Conservation (phyloP, 306 rosid genomes). For the Pachyrhizus erosus region DNA sequence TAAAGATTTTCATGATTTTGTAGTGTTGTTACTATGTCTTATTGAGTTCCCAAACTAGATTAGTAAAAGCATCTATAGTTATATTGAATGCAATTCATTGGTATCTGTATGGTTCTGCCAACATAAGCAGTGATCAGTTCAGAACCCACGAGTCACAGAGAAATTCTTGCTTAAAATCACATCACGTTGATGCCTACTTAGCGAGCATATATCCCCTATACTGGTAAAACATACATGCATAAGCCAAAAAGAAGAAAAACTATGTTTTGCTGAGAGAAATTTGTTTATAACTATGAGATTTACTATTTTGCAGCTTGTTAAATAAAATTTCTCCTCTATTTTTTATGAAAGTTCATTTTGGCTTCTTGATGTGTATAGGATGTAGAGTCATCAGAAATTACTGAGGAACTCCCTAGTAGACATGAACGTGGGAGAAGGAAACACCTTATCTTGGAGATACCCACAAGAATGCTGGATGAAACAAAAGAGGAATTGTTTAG, state of each 20-base stretch:
- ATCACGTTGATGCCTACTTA: background rate
- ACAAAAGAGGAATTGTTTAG: background rate
- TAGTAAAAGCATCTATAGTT: background rate
- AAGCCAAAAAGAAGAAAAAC: background rate
- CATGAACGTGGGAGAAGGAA: background rate
- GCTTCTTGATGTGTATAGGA: background rate
- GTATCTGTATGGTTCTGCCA: background rate
- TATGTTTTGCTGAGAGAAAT: background rate
- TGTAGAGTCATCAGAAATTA: background rate
- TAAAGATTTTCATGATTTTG: background rate
- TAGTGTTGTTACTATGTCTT: background rate
- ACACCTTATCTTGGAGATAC: constrained; percentile 24
- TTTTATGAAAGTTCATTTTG: constrained; percentile 7
- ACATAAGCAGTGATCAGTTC: background rate
- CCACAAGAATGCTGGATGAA: constrained; percentile 8
- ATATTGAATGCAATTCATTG: background rate
- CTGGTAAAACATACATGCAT: background rate
- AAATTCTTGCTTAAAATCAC: background rate
- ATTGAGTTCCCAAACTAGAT: background rate
- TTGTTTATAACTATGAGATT: background rate
- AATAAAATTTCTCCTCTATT: background rate
- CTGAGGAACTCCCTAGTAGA: constrained; percentile 9
- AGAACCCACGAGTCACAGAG: background rate
- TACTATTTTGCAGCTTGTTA: background rate
- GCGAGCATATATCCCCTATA: background rate